Base-by-base conservation (phyloP, 2,329 filamentous ascomycete species). In the Setomelanomma holmii region DNA sequence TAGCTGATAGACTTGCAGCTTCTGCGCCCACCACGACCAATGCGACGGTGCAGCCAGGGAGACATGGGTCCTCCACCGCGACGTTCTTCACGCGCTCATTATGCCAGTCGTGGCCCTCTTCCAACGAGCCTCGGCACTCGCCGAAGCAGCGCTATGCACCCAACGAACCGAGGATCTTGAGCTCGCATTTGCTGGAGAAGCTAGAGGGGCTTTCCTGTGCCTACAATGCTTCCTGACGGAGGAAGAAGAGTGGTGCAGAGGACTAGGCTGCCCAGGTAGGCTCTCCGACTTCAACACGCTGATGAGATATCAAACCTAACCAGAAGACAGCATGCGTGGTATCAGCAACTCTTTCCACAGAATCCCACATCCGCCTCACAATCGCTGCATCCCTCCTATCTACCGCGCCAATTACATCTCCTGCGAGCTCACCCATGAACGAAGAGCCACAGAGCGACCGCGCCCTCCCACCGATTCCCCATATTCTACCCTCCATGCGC, bases 31-130 rank as follows among this genome's bases (percentile, higher is more conserved):
- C 12, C 80, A 82, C 55, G 53, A 64, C 8, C 57, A 66, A 45
- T 71, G 68, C 48, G 64, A 71, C 23, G 17, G 49, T 2, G 62
- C 73, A 16, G 65, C 73, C 17, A 64, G 70, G 27, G 69, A 75
- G 35, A 71, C 72, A 48, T 81, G 77, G 75, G 70, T 82, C 12
- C 75, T 85, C 17, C 82, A 85, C 58, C 82, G 84, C 63, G 83
- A 86, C 54, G 79, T 86, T 46, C 79, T 85, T 46, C 83, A 86
- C 60, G 83, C 82, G 27, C 75, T 86, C 12, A 77, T 85, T 45
- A 79, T 84, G 43, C 84, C 84, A n/a, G 72, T 86, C 7, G 81
- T 84, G 27, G 76, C 83, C 54, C 78, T 86, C 46, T 82, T 82
- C 69, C 76, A 78, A 52, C 81, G 82, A 56, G 82, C 84, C n/a